Evolutionary conservation across 345 rosid genomes (phyloP).

Genomic region (Linum usitatissimum): DNA sequence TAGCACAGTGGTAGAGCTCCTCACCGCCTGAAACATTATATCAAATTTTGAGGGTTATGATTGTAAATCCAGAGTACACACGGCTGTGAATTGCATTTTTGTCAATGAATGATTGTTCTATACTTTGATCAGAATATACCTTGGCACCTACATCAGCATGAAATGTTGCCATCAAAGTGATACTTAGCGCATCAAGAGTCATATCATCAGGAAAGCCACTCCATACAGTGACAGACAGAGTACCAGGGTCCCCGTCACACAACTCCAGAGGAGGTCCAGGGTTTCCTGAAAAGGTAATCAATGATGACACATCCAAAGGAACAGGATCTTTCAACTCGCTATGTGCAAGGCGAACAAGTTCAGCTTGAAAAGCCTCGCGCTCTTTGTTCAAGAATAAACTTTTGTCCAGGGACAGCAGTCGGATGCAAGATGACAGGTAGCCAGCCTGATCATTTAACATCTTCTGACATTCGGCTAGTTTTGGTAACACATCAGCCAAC

Average conservation of each 20-base stretch:
- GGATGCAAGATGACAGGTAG: slow-evolving; percentile 84
- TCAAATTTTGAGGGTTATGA: slow-evolving; percentile 8
- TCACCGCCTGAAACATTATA: slow-evolving; percentile 57
- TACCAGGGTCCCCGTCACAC: slow-evolving; percentile 95
- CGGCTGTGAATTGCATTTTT: background rate
- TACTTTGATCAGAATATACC: slow-evolving; percentile 34
- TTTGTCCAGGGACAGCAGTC: slow-evolving; percentile 82
- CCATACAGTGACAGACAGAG: slow-evolving; percentile 78
- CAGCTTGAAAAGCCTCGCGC: slow-evolving; percentile 87
- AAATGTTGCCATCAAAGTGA: slow-evolving; percentile 75
- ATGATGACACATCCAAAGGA: slow-evolving; percentile 83
- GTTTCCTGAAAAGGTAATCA: slow-evolving; percentile 91
- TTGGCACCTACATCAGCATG: slow-evolving; percentile 82
- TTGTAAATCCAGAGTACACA: slow-evolving; percentile 2
- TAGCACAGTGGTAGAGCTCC: slow-evolving; percentile 54
- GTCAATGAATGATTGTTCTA: background rate
- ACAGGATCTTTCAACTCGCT: slow-evolving; percentile 92
- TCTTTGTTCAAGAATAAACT: slow-evolving; percentile 70
- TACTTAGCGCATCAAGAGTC: slow-evolving; percentile 82
- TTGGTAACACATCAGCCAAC: slow-evolving; percentile 88
- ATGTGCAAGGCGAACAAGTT: slow-evolving; percentile 79
- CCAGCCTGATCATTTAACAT: slow-evolving; percentile 87
- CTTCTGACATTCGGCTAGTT: slow-evolving; percentile 93
- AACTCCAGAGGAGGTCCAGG: slow-evolving; percentile 73
- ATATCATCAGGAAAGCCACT: slow-evolving; percentile 97